phyloP scores from a whole-genome alignment of 768 basidiomycete genomes.

The Paxillus rubicundulus region DNA sequence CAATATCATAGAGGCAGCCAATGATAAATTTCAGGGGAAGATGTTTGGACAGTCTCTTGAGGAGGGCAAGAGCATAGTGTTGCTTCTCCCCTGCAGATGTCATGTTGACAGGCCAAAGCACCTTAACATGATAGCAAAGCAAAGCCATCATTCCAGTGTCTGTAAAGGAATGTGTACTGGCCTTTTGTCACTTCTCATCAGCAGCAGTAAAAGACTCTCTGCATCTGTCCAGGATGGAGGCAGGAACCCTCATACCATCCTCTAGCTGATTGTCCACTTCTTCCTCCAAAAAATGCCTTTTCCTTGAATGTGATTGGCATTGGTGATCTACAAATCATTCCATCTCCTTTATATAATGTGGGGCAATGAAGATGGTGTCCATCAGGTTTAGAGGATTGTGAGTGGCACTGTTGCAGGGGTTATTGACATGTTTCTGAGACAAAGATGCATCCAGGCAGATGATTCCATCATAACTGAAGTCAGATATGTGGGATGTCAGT shows the following conservation, averaged over 20 bases:
- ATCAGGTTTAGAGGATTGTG: neutral
- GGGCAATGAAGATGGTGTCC: neutral
- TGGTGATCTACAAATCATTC: neutral
- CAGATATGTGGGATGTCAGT: too few relatives aligned
- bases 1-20: too few relatives aligned
- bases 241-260: conserved; percentile 22
- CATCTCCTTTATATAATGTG: neutral
- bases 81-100: conserved; percentile 13
- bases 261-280: conserved; percentile 7
- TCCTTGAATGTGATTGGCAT: neutral
- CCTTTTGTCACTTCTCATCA: conserved; percentile 15
- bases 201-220: conserved; percentile 26
- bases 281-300: too few relatives aligned
- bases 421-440: conserved; percentile 26
- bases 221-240: conserved; percentile 33
- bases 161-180: conserved; percentile 15
- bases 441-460: too few relatives aligned
- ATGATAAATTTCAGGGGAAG: too few relatives aligned
- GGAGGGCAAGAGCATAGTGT: conserved; percentile 11
- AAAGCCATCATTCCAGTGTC: conserved; percentile 37
- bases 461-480: too few relatives aligned
- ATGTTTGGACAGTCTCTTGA: too few relatives aligned
- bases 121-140: conserved; percentile 33
- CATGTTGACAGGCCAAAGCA: too few relatives aligned
- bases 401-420: neutral